Percentiles rank a stretch among this genome's conserved stretches.
phyloP scores from a whole-genome alignment of 805 yeast genomes.

The Kazachstania africana region DNA sequence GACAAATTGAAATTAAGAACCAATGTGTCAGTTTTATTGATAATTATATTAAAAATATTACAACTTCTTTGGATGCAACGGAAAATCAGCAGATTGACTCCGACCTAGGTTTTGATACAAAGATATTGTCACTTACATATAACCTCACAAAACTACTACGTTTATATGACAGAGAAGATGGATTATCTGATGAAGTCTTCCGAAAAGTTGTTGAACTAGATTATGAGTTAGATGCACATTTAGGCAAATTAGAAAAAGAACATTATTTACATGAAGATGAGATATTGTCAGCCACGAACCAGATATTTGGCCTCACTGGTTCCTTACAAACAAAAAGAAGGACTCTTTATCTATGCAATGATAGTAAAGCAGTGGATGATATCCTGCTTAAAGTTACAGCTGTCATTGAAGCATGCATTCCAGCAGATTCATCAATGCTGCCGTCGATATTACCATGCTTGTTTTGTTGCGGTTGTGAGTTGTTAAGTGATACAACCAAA shows the following conservation, averaged over 20 bases:
- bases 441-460: constrained; percentile 12
- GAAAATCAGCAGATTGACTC: constrained; percentile 50
- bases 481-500: constrained; percentile 6
- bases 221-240: neutral
- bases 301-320: constrained; percentile 41
- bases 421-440: constrained; percentile 5
- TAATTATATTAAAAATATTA: too few relatives aligned
- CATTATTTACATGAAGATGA: constrained; percentile 13
- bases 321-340: constrained; percentile 46
- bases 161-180: constrained; percentile 31
- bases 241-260: constrained; percentile 8
- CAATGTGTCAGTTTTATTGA: too few relatives aligned
- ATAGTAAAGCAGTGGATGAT: constrained; percentile 37
- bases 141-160: constrained; percentile 4
- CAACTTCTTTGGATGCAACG: too few relatives aligned
- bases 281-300: constrained; percentile 36
- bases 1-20: too few relatives aligned
- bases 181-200: constrained; percentile 14
- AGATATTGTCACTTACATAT: neutral
- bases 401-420: constrained; percentile 5
- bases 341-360: constrained; percentile 38
- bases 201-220: constrained; percentile 4
- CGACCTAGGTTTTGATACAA: constrained; percentile 34
- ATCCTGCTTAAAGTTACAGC: constrained; percentile 5
- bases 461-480: constrained; percentile 17